These are phyloP conservation scores for Dioszegia hungarica DNA, from an alignment of 768 basidiomycete genomes.

Conservation along the genomic window DNA sequence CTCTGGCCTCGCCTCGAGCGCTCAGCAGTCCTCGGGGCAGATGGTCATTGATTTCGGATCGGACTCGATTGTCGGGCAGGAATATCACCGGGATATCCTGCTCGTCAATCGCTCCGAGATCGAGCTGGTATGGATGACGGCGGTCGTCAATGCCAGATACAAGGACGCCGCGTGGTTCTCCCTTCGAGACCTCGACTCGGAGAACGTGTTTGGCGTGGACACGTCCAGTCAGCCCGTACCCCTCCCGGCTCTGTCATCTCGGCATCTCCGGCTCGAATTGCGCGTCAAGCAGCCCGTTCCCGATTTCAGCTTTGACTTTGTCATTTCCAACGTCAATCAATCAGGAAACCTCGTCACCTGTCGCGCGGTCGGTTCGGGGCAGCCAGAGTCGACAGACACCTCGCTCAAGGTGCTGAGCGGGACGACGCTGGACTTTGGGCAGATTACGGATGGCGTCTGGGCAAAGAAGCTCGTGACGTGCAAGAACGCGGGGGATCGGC, in stretches of 20 bases:
- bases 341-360: slow-evolving; percentile 40
- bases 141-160: slow-evolving; percentile 29
- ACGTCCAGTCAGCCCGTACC: slow-evolving; percentile 32
- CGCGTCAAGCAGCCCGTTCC: slow-evolving; percentile 25
- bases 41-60: slow-evolving; percentile 36
- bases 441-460: slow-evolving; percentile 40
- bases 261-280: slow-evolving; percentile 36
- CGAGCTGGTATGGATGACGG: slow-evolving; percentile 41
- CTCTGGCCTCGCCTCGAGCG: slow-evolving; percentile 22
- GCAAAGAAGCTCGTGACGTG: slow-evolving; percentile 37
- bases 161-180: slow-evolving; percentile 42
- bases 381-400: slow-evolving; percentile 19
- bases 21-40: slow-evolving; percentile 30
- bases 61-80: slow-evolving; percentile 33
- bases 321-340: slow-evolving; percentile 39
- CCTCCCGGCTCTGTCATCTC: slow-evolving; percentile 34
- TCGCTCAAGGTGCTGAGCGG: slow-evolving; percentile 38
- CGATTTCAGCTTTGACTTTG: slow-evolving; percentile 40
- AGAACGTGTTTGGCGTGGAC: slow-evolving; percentile 39
- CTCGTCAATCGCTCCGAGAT: slow-evolving; percentile 44
- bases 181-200: slow-evolving; percentile 41
- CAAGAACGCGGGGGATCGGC: slow-evolving; percentile 40
- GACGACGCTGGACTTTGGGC: slow-evolving; percentile 39
- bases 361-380: slow-evolving; percentile 29
- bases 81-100: slow-evolving; percentile 37